These are phyloP conservation scores for Penicillium chermesinum DNA, from an alignment of 495 filamentous ascomycete genomes.

Conservation along the genomic window DNA sequence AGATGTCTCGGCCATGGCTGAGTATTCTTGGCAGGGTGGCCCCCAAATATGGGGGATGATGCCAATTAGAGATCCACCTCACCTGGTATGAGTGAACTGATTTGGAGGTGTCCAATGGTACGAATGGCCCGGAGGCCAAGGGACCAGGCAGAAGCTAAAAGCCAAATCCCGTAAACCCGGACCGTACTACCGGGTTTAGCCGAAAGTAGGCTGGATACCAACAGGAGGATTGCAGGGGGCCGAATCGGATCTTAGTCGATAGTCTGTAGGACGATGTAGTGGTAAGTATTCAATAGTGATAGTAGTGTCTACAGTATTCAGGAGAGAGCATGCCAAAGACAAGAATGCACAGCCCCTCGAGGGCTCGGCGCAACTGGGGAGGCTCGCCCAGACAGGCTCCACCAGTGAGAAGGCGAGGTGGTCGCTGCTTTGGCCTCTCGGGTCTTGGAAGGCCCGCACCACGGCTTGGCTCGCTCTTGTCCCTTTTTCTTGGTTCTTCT, in stretches of 20 bases:
- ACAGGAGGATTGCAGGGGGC: too few species aligned
- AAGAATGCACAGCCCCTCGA: conserved; percentile 21
- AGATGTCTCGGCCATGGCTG: conserved; percentile 19
- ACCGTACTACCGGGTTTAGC: neutral
- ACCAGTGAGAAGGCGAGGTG: too few species aligned
- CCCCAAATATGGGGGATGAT: too few species aligned
- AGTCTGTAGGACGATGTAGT: too few species aligned
- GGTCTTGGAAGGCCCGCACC: conserved; percentile 8
- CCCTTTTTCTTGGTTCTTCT: conserved; percentile 28
- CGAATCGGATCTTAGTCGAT: too few species aligned
- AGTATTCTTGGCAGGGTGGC: conserved; percentile 15
- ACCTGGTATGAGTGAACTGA: too few species aligned
- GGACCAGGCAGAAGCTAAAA: neutral
- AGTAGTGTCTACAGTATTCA: too few species aligned
- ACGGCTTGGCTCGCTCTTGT: conserved; percentile 34
- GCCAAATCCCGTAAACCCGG: neutral
- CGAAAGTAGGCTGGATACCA: neutral
- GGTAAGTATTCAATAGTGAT: too few species aligned
- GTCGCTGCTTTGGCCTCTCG: too few species aligned
- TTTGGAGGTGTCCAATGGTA: too few species aligned
- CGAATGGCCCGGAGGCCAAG: neutral
- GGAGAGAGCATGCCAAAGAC: neutral
- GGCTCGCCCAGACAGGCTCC: too few species aligned
- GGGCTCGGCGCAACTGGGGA: neutral
- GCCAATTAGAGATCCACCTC: too few species aligned